Base-by-base conservation (phyloP, 495 filamentous ascomycete species). In the Cetradonia linearis region DNA sequence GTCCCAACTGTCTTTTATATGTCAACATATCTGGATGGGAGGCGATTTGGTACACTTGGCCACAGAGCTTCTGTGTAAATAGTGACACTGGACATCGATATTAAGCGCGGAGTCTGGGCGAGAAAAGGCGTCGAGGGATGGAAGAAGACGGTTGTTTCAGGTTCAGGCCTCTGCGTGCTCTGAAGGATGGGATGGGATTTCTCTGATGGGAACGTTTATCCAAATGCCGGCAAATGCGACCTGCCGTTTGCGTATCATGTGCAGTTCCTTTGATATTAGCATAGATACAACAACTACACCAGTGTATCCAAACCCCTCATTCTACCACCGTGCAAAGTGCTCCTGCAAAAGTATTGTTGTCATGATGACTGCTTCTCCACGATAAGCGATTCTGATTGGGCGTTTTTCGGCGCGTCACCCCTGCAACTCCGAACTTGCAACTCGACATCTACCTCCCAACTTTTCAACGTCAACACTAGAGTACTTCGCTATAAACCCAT, bases 71-170 rank as follows among this genome's bases (percentile, higher is more conserved):
- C 18, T 52, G 57, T 59, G 46, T 50, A 59, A 38, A 59, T 40
- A 47, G 25, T 16, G 23, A 42, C 33, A 30, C 28, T 14, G 23
- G 42, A 33, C 30, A 14, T 46, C 31, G 20, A 8, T 28, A 28
- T 34, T 37, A 20, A 61, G 59, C 59, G 59, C 18, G 59, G 59
- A 54, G 59, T 61, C 31, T 44, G 49, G 38, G 38, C 8, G 48
- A n/a, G 37, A 47, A 31, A 55, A 28, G 59, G 48, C 36, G 53
- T 61, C 44, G 36, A 33, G 1, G 37, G n/a, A 11, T 14, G 23
- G 13, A 1, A 33, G 34, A 53, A 20, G 47, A 28, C 20, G 34
- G 3, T 28, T 28, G 46, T 18, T 53, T 36, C n/a, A 36, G 33
- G 50, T 30, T 54, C 30, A 23, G 50, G 31, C 50, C 50, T 36